A percentile compares a stretch with the other conserved stretches of the same genome.
These are phyloP conservation scores for Brassica balearica DNA, from an alignment of 441 rosid genomes.

Conservation along the genomic window DNA sequence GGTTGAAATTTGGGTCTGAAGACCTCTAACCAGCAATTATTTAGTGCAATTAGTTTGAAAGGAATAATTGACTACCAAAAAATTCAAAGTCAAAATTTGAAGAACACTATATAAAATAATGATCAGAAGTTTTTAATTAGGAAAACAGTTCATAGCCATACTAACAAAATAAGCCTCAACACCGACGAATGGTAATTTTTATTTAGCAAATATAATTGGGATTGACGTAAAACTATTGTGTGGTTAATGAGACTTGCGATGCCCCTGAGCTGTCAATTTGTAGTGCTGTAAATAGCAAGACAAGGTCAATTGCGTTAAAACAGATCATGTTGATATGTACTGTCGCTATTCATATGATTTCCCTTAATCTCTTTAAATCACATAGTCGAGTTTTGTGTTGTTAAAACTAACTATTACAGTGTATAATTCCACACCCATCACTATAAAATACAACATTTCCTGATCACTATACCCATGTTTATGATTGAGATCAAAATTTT, in stretches of 20 bases:
- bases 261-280: not conserved
- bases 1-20: conserved; percentile 9
- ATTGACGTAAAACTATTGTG: not conserved
- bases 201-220: not conserved
- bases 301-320: not conserved
- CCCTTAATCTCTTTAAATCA: not conserved
- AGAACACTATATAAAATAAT: not conserved
- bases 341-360: not conserved
- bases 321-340: not conserved
- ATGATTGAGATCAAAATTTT: not conserved
- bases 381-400: not conserved
- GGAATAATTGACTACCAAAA: conserved; percentile 21
- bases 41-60: conserved; percentile 16
- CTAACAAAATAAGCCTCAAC: not conserved
- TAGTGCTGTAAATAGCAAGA: not conserved
- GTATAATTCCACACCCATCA: not conserved
- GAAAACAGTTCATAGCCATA: not conserved
- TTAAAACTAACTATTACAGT: not conserved
- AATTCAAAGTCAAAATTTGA: conserved; percentile 14
- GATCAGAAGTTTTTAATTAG: not conserved
- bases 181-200: not conserved
- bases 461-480: not conserved
- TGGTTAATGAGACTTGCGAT: not conserved
- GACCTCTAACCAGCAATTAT: conserved; percentile 13
- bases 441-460: not conserved